A percentile compares a stretch with the other conserved stretches of the same genome.
These are phyloP conservation scores for Claviceps sorghi DNA, from an alignment of 2,329 filamentous ascomycete species.

Conservation along the genomic window DNA sequence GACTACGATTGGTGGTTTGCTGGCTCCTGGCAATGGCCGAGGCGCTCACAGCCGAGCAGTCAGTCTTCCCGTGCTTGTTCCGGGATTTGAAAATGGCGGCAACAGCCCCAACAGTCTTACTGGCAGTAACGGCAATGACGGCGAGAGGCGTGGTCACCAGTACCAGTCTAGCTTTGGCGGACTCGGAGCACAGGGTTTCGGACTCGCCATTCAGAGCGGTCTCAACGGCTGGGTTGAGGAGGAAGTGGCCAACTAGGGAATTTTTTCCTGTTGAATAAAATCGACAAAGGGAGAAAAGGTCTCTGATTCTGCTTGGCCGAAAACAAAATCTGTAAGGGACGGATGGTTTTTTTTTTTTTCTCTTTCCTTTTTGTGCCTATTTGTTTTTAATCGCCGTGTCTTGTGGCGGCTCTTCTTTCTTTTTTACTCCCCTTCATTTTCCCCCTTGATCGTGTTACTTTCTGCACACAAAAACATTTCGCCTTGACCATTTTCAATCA, in stretches of 20 bases:
- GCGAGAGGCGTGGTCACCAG: conserved; percentile 48
- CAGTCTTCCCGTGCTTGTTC: conserved; percentile 62
- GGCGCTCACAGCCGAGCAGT: conserved; percentile 66
- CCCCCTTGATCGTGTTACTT: neutral
- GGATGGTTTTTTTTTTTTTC: conserved; percentile 24
- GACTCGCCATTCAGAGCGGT: conserved; percentile 47
- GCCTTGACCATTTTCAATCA: neutral
- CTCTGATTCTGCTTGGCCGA: neutral
- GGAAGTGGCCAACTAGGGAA: conserved; percentile 42
- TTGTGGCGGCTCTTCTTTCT: conserved; percentile 2
- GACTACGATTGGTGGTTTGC: conserved; percentile 60
- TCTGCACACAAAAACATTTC: neutral
- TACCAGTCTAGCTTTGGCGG: conserved; percentile 50
- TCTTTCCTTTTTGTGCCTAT: conserved; percentile 2
- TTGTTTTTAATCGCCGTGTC: neutral
- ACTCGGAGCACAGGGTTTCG: conserved; percentile 42
- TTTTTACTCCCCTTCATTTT: neutral
- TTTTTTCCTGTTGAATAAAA: conserved; percentile 5
- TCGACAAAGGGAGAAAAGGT: neutral
- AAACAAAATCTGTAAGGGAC: conserved; percentile 7
- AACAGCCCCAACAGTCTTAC: conserved; percentile 35
- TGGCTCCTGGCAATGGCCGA: conserved; percentile 53
- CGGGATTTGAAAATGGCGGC: conserved; percentile 46
- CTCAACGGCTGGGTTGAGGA: conserved; percentile 56
- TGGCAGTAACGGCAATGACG: conserved; percentile 30